Evolutionary conservation across 2,329 filamentous ascomycete species (phyloP).

Genomic region (Hypoxylon rubiginosum): DNA sequence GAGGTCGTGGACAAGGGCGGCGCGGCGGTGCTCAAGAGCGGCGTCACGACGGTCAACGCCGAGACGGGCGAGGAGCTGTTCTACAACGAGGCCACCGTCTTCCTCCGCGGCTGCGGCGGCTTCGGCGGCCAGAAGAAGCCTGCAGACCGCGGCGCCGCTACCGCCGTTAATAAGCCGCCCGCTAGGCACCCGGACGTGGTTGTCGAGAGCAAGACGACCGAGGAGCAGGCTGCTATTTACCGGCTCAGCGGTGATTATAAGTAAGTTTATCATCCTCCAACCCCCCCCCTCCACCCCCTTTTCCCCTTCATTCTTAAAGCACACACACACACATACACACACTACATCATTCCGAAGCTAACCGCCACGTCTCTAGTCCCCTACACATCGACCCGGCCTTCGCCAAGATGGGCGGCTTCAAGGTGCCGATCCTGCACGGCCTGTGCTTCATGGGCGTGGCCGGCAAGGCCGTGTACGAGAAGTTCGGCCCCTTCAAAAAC

Average conservation of each 20-base stretch:
- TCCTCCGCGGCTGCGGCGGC: conserved; percentile 90
- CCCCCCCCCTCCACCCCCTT: too few species aligned
- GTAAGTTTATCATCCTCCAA: conserved; percentile 56
- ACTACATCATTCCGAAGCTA: too few species aligned
- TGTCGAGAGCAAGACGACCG: conserved; percentile 85
- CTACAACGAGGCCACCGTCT: conserved; percentile 96
- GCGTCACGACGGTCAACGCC: conserved; percentile 86
- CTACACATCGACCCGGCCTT: conserved; percentile 96
- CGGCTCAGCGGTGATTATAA: conserved; percentile 95
- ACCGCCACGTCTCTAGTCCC: conserved; percentile 64
- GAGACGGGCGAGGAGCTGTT: conserved; percentile 90
- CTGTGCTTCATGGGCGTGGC: conserved; percentile 94
- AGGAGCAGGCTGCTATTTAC: conserved; percentile 95
- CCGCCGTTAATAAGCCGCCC: conserved; percentile 83
- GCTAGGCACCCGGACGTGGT: conserved; percentile 82
- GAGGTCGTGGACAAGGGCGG: conserved; percentile 97
- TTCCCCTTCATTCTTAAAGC: too few species aligned
- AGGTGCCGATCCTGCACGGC: conserved; percentile 94
- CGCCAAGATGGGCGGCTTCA: conserved; percentile 95
- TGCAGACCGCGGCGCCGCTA: conserved; percentile 81
- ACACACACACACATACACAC: too few species aligned
- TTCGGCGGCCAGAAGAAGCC: conserved; percentile 88
- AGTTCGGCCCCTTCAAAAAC: conserved; percentile 86
- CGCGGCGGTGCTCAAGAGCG: conserved; percentile 85
- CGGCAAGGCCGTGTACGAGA: conserved; percentile 89